A percentile compares a stretch with the other conserved stretches of the same genome.
Conservation (phyloP, 768 basidiomycete genomes). For the Russula sp. region DNA sequence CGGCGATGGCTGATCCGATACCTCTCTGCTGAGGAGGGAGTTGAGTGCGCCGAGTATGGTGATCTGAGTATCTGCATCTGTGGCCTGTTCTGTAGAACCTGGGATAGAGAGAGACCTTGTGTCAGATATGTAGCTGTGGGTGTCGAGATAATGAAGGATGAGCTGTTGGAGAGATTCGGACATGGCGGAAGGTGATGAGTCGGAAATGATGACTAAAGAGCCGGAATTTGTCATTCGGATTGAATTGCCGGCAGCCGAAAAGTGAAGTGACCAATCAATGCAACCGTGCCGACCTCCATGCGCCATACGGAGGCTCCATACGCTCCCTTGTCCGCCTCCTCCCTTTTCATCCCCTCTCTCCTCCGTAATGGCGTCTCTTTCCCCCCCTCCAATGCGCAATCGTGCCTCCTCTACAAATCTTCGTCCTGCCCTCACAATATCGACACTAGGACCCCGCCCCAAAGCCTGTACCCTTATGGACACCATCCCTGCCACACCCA, state of each 20-base stretch:
- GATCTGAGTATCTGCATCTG: constrained; percentile 75
- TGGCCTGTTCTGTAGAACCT: constrained; percentile 56
- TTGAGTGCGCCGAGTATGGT: constrained; percentile 87
- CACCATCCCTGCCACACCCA: constrained; percentile 32
- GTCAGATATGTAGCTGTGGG: constrained; percentile 55
- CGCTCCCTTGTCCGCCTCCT: not conserved
- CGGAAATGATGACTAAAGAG: not conserved
- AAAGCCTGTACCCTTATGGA: constrained; percentile 36
- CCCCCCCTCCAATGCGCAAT: constrained; percentile 47
- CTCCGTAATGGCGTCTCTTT: constrained; percentile 34
- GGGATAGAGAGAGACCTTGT: constrained; percentile 67
- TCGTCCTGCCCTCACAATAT: constrained; percentile 49
- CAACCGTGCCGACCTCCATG: not conserved
- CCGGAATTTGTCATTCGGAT: not conserved
- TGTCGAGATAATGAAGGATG: constrained; percentile 68
- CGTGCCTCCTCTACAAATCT: constrained; percentile 62
- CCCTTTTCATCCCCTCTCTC: not conserved
- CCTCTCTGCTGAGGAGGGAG: constrained; percentile 50
- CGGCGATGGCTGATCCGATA: constrained; percentile 10
- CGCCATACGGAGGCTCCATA: not conserved
- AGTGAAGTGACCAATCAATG: not conserved
- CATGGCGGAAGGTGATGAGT: constrained; percentile 43
- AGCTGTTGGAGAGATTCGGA: constrained; percentile 78
- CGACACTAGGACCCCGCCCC: constrained; percentile 49
- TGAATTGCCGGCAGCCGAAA: constrained; percentile 4